These are phyloP conservation scores for Achlya hypogyna DNA, from an alignment of 352 stramenopile species.

Conservation along the genomic window DNA sequence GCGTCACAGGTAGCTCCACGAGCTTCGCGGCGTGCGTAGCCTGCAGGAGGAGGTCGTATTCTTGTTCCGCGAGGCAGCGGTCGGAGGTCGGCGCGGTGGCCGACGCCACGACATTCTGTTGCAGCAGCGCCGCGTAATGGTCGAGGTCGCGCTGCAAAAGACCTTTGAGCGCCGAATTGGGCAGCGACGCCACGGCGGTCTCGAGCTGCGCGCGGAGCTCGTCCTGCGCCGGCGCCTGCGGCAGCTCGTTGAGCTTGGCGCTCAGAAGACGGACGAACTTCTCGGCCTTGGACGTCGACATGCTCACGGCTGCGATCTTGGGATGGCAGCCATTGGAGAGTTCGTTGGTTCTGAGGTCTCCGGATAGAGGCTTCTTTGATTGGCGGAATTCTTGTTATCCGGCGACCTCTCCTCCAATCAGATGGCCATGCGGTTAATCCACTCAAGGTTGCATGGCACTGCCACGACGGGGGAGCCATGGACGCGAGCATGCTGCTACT, in stretches of 20 bases:
- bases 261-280: slow-evolving; percentile 15
- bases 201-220: slow-evolving; percentile 18
- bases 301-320: slow-evolving; percentile 2
- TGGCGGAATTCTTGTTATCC: too few species aligned
- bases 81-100: not conserved
- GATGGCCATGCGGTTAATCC: too few species aligned
- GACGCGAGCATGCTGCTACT: too few species aligned
- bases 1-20: not conserved
- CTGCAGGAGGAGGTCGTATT: slow-evolving; percentile 16
- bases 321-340: not conserved
- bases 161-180: slow-evolving; percentile 6
- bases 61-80: not conserved
- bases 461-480: too few species aligned
- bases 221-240: not conserved
- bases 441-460: too few species aligned
- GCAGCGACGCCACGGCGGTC: slow-evolving; percentile 12
- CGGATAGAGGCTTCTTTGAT: not conserved
- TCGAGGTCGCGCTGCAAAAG: slow-evolving; percentile 9
- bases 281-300: slow-evolving; percentile 10
- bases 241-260: slow-evolving; percentile 17
- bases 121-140: not conserved
- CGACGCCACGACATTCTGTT: not conserved
- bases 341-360: not conserved
- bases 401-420: too few species aligned
- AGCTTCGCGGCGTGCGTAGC: slow-evolving; percentile 9